Base-by-base conservation (phyloP, 768 basidiomycete genomes). In the Pulveroboletus sp. region DNA sequence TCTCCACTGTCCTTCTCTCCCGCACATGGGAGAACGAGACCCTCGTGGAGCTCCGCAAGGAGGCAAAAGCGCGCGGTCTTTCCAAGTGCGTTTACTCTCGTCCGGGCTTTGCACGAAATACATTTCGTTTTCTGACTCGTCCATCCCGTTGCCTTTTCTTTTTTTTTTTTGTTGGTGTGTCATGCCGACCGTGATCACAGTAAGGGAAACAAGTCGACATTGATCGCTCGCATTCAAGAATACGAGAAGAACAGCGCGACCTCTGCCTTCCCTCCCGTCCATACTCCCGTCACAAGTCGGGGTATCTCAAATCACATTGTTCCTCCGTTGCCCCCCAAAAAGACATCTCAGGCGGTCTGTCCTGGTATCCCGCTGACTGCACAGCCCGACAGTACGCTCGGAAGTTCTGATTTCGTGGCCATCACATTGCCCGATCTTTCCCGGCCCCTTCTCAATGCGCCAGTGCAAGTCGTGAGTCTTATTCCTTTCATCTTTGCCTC, bases 341-440 rank as follows among this genome's bases (percentile, higher is more conserved):
- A 59, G 50, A 56, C 54, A 14, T 57, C 53, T 31, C 60, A 51
- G 60, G 63, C 73, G 33, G 55, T 64, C 53, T 63, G 74, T 6
- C 71, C 77, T 21, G 75, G 77, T 18, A 67, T 77, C 12, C 80
- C 76, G 15, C 64, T 73, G 18, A 54, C 68, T 17, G 50, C 71
- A 3, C 66, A 69, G 18, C 52, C 50, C 5, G 6, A 37, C 17
- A 47, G 37, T 10, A 45, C 48, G 14, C 50, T 52, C 30, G 40
- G 56, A 18, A 62, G 68, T 11, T 50, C 70, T 7, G 63, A 64
- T 18, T 76, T 74, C 49, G 60, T 80, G 55, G 73, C 75, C 52
- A 64, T 86, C 57, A 71, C 68, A 43, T 61, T 91, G 38, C 89
- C 89, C 18, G 75, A 84, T 54, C 61, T 78, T 14, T 72, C 77